These are phyloP conservation scores for Eremothecium coryli DNA, from an alignment of 1,139 yeast species.

Conservation along the genomic window DNA sequence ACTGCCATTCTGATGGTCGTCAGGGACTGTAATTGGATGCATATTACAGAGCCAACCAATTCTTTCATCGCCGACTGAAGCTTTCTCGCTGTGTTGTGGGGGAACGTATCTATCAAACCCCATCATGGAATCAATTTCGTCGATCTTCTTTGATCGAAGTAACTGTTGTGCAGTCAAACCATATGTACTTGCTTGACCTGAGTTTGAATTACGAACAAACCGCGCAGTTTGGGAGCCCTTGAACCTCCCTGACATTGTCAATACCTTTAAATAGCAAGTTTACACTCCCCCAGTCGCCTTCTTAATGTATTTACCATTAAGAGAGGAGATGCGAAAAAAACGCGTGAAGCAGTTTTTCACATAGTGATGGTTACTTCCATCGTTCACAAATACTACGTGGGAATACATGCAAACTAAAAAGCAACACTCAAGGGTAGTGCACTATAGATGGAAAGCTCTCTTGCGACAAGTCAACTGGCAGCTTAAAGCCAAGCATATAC, in stretches of 20 bases:
- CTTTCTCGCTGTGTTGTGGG: constrained; percentile 22
- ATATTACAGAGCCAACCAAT: constrained; percentile 86
- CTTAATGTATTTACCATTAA: too few relatives aligned
- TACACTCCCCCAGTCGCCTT: too few relatives aligned
- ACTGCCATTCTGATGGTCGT: constrained; percentile 31
- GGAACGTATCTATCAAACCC: constrained; percentile 60
- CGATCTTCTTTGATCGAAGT: constrained; percentile 36
- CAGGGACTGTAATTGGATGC: constrained; percentile 44
- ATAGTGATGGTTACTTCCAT: too few relatives aligned
- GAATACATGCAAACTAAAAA: too few relatives aligned
- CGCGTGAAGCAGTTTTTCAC: too few relatives aligned
- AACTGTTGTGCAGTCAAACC: constrained; percentile 30
- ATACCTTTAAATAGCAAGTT: too few relatives aligned
- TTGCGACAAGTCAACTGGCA: too few relatives aligned
- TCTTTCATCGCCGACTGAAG: constrained; percentile 30
- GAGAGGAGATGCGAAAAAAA: too few relatives aligned
- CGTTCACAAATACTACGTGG: too few relatives aligned
- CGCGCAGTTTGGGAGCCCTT: constrained; percentile 50
- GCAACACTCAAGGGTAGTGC: too few relatives aligned
- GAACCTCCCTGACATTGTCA: constrained; percentile 12
- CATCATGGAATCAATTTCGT: constrained; percentile 63
- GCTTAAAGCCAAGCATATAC: too few relatives aligned
- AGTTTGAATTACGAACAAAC: constrained; percentile 19
- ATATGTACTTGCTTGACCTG: constrained; percentile 12
- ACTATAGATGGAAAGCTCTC: too few relatives aligned